These are phyloP conservation scores for Tothia fuscella DNA, from an alignment of 2,329 filamentous ascomycete genomes.

Conservation along the genomic window DNA sequence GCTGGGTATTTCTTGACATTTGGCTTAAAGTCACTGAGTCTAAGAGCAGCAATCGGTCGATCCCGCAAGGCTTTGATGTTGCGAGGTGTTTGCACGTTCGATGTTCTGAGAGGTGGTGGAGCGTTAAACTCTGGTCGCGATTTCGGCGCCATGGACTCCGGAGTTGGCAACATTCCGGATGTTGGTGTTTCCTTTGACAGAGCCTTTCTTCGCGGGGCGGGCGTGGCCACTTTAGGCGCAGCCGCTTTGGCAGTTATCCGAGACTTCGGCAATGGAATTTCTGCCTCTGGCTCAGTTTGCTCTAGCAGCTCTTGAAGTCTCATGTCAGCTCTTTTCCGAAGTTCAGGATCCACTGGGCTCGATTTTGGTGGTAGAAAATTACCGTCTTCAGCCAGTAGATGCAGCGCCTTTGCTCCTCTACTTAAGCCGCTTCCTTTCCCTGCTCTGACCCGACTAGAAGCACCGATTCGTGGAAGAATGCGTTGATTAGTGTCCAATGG, in stretches of 20 bases:
- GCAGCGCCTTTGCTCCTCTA: background rate
- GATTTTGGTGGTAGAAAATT: background rate
- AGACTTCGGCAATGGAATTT: background rate
- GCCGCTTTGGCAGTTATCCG: background rate
- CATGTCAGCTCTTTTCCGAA: background rate
- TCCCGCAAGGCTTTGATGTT: too few relatives aligned
- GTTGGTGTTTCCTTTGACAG: background rate
- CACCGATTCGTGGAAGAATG: constrained; percentile 10
- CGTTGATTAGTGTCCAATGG: constrained; percentile 15
- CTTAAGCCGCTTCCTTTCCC: background rate
- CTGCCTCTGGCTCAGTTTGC: background rate
- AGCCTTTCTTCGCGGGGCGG: background rate
- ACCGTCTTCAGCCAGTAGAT: background rate
- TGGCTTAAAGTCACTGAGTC: constrained; percentile 65
- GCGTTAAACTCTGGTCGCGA: too few relatives aligned
- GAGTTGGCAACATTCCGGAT: too few relatives aligned
- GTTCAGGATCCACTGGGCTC: background rate
- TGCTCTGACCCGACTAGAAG: too few relatives aligned
- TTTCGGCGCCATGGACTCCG: too few relatives aligned
- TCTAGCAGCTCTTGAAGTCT: background rate
- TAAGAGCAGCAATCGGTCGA: constrained; percentile 45
- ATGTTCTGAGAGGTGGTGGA: too few relatives aligned
- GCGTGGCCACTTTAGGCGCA: background rate
- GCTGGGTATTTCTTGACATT: constrained; percentile 54
- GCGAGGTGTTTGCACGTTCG: too few relatives aligned